Conservation (phyloP, 306 rosid genomes). For the Hippophae tibetana region DNA sequence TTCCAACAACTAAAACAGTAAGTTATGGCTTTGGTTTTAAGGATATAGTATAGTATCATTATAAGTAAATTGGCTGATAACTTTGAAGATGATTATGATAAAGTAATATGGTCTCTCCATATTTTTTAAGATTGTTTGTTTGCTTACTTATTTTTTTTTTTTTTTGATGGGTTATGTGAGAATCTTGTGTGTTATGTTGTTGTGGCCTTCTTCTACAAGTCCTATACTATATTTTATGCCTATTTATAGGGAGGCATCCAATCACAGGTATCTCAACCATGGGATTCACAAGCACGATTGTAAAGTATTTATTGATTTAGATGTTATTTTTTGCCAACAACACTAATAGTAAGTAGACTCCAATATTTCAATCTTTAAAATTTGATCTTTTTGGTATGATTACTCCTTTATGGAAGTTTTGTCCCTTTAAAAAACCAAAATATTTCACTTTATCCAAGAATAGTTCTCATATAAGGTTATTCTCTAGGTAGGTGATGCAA, state of each 20-base stretch:
- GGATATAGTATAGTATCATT: too few species aligned
- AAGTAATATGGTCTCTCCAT: too few species aligned
- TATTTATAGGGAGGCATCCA: conserved; percentile 88
- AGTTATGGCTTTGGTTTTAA: too few species aligned
- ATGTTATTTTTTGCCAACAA: too few species aligned
- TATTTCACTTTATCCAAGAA: conserved; percentile 65
- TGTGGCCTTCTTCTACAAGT: conserved; percentile 95
- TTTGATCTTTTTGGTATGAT: conserved; percentile 3
- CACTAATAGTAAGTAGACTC: too few species aligned
- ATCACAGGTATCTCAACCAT: conserved; percentile 51
- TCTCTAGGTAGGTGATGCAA: conserved; percentile 82
- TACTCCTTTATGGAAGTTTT: conserved; percentile 44
- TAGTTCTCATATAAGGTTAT: conserved; percentile 58
- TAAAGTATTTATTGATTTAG: too few species aligned
- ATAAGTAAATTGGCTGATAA: too few species aligned
- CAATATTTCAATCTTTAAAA: conserved; percentile 5
- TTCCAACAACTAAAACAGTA: too few species aligned
- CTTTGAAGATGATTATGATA: too few species aligned
- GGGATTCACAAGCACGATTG: too few species aligned
- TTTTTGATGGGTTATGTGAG: conserved; percentile 15
- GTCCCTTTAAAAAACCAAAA: conserved; percentile 70
- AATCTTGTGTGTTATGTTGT: conserved; percentile 33
- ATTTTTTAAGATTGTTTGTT: not conserved
- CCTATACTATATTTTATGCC: conserved; percentile 71
- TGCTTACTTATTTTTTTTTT: not conserved